These are phyloP conservation scores for Podila verticillata DNA, from an alignment of 192 early-diverging fungal species.

Conservation along the genomic window DNA sequence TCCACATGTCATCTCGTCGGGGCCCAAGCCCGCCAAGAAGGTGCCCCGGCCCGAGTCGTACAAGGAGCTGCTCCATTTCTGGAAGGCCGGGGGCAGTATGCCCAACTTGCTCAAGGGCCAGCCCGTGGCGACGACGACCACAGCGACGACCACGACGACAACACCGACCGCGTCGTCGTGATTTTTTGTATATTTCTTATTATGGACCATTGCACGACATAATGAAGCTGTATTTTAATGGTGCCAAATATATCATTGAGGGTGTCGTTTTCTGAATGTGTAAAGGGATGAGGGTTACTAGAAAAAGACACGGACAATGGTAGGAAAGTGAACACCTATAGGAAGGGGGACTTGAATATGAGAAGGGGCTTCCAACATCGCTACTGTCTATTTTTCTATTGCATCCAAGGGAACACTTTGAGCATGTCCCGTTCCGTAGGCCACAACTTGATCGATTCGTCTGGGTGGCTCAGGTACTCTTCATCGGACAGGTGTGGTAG, in stretches of 20 bases:
- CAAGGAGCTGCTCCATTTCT: conserved; percentile 42
- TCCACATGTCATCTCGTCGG: not conserved
- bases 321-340: too few relatives aligned
- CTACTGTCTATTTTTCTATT: too few relatives aligned
- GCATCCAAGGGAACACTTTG: conserved; percentile 40
- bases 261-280: too few relatives aligned
- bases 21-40: not conserved
- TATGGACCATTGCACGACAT: too few relatives aligned
- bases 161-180: not conserved
- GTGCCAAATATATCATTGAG: too few relatives aligned
- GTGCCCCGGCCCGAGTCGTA: conserved; percentile 30
- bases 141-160: not conserved
- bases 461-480: conserved; percentile 24
- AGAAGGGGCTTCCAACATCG: too few relatives aligned
- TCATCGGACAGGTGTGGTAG: conserved; percentile 39
- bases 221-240: too few relatives aligned
- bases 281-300: too few relatives aligned
- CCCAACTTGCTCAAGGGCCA: conserved; percentile 21
- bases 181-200: not conserved
- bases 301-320: too few relatives aligned
- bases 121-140: not conserved
- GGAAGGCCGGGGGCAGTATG: conserved; percentile 37
- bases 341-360: too few relatives aligned
- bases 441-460: conserved; percentile 42
- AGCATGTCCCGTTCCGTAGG: conserved; percentile 33